A percentile compares a stretch with the other conserved stretches of the same genome.
Conservation (phyloP, 2,329 filamentous ascomycete species). For the Fusarium sp. region DNA sequence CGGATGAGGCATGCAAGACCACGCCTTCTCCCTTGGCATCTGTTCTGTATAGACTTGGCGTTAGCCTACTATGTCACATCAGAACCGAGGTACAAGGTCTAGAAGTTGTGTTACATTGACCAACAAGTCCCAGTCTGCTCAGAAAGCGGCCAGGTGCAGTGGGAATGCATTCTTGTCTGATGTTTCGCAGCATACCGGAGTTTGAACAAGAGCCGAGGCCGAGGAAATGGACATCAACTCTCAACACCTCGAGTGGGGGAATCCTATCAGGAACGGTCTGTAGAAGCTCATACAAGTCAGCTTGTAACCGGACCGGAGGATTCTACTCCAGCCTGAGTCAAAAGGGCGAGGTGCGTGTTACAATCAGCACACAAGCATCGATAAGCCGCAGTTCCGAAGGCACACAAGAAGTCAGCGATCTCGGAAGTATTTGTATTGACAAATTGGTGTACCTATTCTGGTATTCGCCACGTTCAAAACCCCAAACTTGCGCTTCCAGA, state of each 20-base stretch:
- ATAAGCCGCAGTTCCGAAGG: neutral
- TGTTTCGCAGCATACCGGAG: slow-evolving; percentile 33
- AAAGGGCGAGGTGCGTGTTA: slow-evolving; percentile 26
- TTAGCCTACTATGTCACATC: slow-evolving; percentile 14
- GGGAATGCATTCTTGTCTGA: slow-evolving; percentile 11
- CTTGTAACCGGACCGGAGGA: neutral
- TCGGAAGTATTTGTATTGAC: neutral
- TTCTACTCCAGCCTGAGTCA: slow-evolving; percentile 8
- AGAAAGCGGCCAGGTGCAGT: neutral
- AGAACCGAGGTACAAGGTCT: slow-evolving; percentile 12
- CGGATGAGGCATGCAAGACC: neutral
- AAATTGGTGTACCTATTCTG: neutral
- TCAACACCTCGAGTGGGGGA: neutral
- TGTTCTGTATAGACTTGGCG: neutral
- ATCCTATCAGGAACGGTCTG: neutral
- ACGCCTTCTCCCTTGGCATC: neutral
- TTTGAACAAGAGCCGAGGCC: slow-evolving; percentile 32
- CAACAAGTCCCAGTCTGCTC: neutral
- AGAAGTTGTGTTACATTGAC: slow-evolving; percentile 17
- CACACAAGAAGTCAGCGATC: neutral
- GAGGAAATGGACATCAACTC: neutral
- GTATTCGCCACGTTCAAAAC: neutral
- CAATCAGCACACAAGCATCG: slow-evolving; percentile 17
- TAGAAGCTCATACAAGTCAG: neutral
- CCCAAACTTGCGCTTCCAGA: neutral